A percentile compares a stretch with the other conserved stretches of the same genome.
Conservation (phyloP, 495 filamentous ascomycete genomes). For the Pyrenopolyporus hunteri region DNA sequence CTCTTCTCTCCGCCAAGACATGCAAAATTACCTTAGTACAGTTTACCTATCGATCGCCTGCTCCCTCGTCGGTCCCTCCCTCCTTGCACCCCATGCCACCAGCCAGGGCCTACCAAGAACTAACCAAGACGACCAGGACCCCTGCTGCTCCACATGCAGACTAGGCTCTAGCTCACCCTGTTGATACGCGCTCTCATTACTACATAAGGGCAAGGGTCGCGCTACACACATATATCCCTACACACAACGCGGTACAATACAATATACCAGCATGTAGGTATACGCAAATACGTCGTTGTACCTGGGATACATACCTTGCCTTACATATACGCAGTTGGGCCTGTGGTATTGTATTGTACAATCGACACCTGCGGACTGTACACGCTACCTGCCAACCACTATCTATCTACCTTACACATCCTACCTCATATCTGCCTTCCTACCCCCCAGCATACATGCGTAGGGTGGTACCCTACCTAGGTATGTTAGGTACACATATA, state of each 20-base stretch:
- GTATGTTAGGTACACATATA: too few species aligned
- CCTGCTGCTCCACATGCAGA: conserved; percentile 15
- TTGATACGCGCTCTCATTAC: conserved; percentile 34
- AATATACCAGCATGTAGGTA: too few species aligned
- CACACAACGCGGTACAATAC: conserved; percentile 7
- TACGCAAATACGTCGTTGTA: not conserved
- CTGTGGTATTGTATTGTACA: too few species aligned
- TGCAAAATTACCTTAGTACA: conserved; percentile 9
- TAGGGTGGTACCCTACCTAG: too few species aligned
- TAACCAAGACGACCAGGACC: conserved; percentile 4
- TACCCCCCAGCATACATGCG: too few species aligned
- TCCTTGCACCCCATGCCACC: not conserved
- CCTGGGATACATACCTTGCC: too few species aligned
- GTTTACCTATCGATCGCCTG: conserved; percentile 34
- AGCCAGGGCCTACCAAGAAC: too few species aligned
- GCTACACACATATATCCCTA: not conserved
- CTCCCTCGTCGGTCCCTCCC: conserved; percentile 26
- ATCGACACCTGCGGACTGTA: too few species aligned
- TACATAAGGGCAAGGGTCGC: conserved; percentile 6
- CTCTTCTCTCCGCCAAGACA: conserved; percentile 21
- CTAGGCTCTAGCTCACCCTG: conserved; percentile 36
- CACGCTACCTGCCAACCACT: too few species aligned
- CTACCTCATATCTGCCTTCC: too few species aligned
- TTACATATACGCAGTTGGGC: too few species aligned
- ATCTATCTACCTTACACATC: too few species aligned